These are phyloP conservation scores for Colletotrichum orbiculare DNA, from an alignment of 2,329 filamentous ascomycete species.

Conservation along the genomic window DNA sequence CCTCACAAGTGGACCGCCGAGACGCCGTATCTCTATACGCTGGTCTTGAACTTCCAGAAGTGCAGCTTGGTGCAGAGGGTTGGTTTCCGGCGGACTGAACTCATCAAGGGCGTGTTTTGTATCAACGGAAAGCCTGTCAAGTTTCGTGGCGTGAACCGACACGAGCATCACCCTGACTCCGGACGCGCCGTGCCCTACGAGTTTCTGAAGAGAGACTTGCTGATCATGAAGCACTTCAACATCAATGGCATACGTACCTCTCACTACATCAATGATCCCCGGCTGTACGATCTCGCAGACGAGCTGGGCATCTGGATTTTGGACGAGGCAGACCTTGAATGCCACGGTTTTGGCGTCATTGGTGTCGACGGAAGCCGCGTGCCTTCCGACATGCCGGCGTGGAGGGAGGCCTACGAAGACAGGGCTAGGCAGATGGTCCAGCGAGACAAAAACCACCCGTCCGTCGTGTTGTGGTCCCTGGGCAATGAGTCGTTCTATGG, in stretches of 20 bases:
- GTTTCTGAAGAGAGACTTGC: slow-evolving; percentile 69
- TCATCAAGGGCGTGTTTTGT: slow-evolving; percentile 69
- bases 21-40: slow-evolving; percentile 70
- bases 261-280: slow-evolving; percentile 72
- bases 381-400: slow-evolving; percentile 69
- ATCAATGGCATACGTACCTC: slow-evolving; percentile 77
- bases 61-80: slow-evolving; percentile 63
- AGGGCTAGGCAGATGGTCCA: slow-evolving; percentile 72
- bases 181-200: slow-evolving; percentile 72
- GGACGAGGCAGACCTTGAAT: slow-evolving; percentile 66
- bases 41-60: slow-evolving; percentile 51
- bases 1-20: slow-evolving; percentile 78
- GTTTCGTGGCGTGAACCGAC: slow-evolving; percentile 75
- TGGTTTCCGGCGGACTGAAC: slow-evolving; percentile 72
- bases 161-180: slow-evolving; percentile 74
- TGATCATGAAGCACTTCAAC: slow-evolving; percentile 75
- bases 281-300: slow-evolving; percentile 71
- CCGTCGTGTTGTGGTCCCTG: slow-evolving; percentile 76
- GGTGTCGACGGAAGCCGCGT: slow-evolving; percentile 58
- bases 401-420: slow-evolving; percentile 74
- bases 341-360: slow-evolving; percentile 60
- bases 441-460: slow-evolving; percentile 70
- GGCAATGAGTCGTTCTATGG: slow-evolving; percentile 81
- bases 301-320: slow-evolving; percentile 74
- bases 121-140: slow-evolving; percentile 75